Conservation (phyloP, 306 rosid genomes). For the Benincasa hispida region DNA sequence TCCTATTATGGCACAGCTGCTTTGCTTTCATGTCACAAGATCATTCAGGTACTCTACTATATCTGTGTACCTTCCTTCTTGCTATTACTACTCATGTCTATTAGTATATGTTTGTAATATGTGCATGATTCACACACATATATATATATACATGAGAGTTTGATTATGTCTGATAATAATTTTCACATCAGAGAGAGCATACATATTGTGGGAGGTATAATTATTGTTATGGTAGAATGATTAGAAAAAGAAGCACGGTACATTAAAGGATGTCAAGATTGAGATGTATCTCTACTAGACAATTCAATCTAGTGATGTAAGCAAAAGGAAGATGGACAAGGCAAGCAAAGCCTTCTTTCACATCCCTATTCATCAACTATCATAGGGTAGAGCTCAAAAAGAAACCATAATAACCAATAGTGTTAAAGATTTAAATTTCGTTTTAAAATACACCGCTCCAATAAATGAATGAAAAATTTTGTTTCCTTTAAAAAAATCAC, state of each 20-base stretch:
- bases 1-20: background rate
- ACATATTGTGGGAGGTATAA: conserved; percentile 4
- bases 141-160: background rate
- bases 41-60: conserved; percentile 3
- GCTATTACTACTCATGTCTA: background rate
- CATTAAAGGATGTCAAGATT: background rate
- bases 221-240: conserved; percentile 2
- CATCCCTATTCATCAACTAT: background rate
- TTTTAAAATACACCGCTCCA: background rate
- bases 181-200: conserved; percentile 8
- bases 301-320: conserved; percentile 8
- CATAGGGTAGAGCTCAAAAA: background rate
- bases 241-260: conserved; percentile 3
- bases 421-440: background rate
- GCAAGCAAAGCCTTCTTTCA: conserved; percentile 3
- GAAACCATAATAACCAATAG: background rate
- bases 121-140: background rate
- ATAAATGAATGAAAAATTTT: too few relatives aligned
- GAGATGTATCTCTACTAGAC: background rate
- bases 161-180: background rate
- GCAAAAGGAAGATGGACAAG: conserved; percentile 2
- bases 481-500: too few relatives aligned
- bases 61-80: background rate
- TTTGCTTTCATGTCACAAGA: conserved; percentile 6
- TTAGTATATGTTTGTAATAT: background rate